Evolutionary conservation across 345 rosid species (phyloP).

Genomic region (Carallia brachiata): DNA sequence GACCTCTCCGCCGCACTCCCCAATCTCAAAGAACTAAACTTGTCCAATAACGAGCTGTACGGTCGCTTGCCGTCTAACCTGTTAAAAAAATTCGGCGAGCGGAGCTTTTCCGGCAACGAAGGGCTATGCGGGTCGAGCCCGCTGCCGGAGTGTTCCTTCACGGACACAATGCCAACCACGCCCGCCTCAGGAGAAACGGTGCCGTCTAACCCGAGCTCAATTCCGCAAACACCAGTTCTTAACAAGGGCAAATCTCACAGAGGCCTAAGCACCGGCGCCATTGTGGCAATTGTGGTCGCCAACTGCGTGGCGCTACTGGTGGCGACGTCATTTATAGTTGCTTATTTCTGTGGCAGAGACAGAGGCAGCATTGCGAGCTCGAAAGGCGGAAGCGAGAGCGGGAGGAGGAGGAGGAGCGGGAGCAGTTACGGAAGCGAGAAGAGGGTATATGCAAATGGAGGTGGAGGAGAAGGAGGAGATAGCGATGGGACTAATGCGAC

Average conservation of each 20-base stretch:
- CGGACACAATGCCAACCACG: conserved; percentile 36
- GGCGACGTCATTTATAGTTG: conserved; percentile 53
- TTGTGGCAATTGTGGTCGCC: conserved; percentile 70
- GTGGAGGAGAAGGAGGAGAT: conserved; percentile 55
- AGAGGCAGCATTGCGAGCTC: conserved; percentile 27
- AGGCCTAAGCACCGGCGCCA: conserved; percentile 58
- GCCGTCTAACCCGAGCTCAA: conserved; percentile 74
- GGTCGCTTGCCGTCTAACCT: conserved; percentile 58
- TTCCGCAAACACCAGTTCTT: conserved; percentile 48
- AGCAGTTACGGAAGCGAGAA: conserved; percentile 51
- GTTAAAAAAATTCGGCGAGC: conserved; percentile 52
- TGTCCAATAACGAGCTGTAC: conserved; percentile 70
- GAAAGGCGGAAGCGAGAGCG: conserved; percentile 41
- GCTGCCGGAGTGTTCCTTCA: conserved; percentile 54
- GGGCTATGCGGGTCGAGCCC: conserved; percentile 80
- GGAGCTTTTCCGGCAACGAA: conserved; percentile 72
- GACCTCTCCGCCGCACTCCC: conserved; percentile 54
- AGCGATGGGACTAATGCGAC: conserved; percentile 78
- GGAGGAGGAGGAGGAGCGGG: conserved; percentile 34
- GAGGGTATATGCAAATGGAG: conserved; percentile 47
- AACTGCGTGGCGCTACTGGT: conserved; percentile 55
- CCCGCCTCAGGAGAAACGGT: conserved; percentile 43
- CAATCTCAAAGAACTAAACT: conserved; percentile 50
- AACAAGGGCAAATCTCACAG: conserved; percentile 23
- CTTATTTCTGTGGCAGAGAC: conserved; percentile 63